These are phyloP conservation scores for Penicillium concentricum DNA, from an alignment of 2,329 filamentous ascomycete genomes.

Conservation along the genomic window DNA sequence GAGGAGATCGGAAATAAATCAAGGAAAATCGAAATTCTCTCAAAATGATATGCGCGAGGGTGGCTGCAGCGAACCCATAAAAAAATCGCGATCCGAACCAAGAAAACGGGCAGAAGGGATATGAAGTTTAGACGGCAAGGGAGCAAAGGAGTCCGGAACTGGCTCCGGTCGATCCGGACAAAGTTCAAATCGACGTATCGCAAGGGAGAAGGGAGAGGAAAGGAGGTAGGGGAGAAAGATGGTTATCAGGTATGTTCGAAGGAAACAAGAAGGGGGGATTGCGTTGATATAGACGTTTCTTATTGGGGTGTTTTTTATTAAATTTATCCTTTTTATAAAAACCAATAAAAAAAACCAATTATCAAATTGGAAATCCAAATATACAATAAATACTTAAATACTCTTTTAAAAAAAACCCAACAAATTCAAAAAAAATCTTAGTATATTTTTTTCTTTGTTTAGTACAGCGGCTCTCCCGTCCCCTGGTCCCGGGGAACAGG, in stretches of 20 bases:
- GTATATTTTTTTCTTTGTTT: conserved; percentile 23
- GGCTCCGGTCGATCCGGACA: conserved; percentile 28
- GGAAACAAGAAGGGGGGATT: conserved; percentile 15
- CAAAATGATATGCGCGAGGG: conserved; percentile 24
- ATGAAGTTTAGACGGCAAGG: conserved; percentile 24
- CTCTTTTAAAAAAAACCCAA: too few species aligned
- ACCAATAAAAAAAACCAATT: neutral
- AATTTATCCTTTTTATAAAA: conserved; percentile 4
- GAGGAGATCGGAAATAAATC: conserved; percentile 2
- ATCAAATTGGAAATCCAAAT: conserved; percentile 9
- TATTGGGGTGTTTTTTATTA: conserved; percentile 8
- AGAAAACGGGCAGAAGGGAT: conserved; percentile 27
- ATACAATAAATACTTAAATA: neutral
- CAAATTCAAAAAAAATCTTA: too few species aligned
- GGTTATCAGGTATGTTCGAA: conserved; percentile 16
- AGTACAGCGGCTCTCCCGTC: conserved; percentile 36
- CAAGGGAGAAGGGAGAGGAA: conserved; percentile 36
- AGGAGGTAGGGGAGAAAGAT: conserved; percentile 20
- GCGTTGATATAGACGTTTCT: conserved; percentile 34
- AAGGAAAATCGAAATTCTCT: conserved; percentile 4
- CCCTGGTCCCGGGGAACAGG: conserved; percentile 34
- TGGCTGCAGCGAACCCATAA: conserved; percentile 27
- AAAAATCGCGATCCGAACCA: conserved; percentile 27
- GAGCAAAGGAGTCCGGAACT: conserved; percentile 29
- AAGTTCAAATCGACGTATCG: conserved; percentile 28